Evolutionary conservation across 2,329 filamentous ascomycete species (phyloP), one percentile per base, ranked within the genome.

Genomic region (Neonectria coccinea): DNA sequence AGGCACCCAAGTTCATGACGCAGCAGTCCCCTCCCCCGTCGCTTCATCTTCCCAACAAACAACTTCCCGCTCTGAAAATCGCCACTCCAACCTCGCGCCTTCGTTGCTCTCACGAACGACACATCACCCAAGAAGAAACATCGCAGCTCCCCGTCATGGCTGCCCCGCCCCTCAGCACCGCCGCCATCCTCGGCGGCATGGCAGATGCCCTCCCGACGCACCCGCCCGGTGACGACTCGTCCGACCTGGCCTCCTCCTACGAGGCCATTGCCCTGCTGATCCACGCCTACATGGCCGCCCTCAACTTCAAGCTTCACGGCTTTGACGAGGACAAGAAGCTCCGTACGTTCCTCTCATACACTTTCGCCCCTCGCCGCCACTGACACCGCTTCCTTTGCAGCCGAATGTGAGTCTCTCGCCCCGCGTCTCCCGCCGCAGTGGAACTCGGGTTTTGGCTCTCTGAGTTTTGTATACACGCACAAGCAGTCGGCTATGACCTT

Each of bases 381-480:
- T 65, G 9, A 68, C 70, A 56, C 6, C 42, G n/a, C 20, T 42
- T n/a, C 16, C 8, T 20, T 11, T 47, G 42, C 39, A 77, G 70
- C 70, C 31, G 82, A 87, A 74, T 88, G 88, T 73, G 81, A 85
- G 59, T 77, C 83, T 51, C 79, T 88, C 50, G 85, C 88, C 10
- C 88, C 87, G 9, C 84, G 89, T 33, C 85, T 98, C 2, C 92
- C 93, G 0, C 63, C 85, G 16, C 86, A 89, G 80, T 98, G 96
- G 96, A 97, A 97, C 78, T 83, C 88, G 12, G 87, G 87, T 20
- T 85, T 86, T 62, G 88, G 88, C 66, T 89, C 89, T 14, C 91
- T 93, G 76, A 88, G 91, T 60, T 97, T 98, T 79, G 88, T 94
- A 67, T 98, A 98, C 81, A 88, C 89, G 4, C 94, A 97, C 78